Base-by-base conservation (phyloP, 73 alveolate genomes). In the Urostyla sp. region DNA sequence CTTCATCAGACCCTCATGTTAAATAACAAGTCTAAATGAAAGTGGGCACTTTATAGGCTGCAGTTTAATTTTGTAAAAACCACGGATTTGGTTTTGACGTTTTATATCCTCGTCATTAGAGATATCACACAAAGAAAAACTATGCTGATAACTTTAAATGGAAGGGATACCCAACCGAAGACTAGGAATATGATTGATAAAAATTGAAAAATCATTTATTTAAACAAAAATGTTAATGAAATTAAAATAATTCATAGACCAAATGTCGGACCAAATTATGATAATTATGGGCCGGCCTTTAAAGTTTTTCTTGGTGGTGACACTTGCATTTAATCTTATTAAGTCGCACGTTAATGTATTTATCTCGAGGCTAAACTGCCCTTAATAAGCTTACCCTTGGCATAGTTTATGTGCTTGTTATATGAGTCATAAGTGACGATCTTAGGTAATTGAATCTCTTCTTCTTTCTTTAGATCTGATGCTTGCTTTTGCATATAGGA, bases 131-230 rank as follows among this genome's bases (percentile, higher is more conserved):
- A 13, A 90, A 72, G 72, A 85, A 87, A 63, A 61, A 56, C 45
- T 90, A 90, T 72, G 90, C 90, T 30, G 96, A 90, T 44, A 90
- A 90, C 72, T 90, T 85, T 75, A 34, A 32, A 27, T 90, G 92
- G 93, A 90, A 85, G 83, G 96, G 93, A 30, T 40, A 77, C 32
- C 88, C 96, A 16, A 54, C 60, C 36, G 72, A 40, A 30, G 83
- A 49, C 38, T 36, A 44, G 35, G 18, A 55, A 3, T 69, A 69
- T 27, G 83, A 69, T 49, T 69, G 83, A 69, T 15, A 5, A 40
- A 60, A 16, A 55, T 18, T 26, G 49, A 10, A 24, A 55, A 55
- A 55, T 24, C 7, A 15, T 10, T 55, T 10, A 55, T 18, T 24
- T 18, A 15, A 11, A 55, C n/a, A n/a, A 55, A 10, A 20, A 20